Percentiles rank a stretch among this genome's conserved stretches.
phyloP scores from a whole-genome alignment of 1,139 yeast genomes.

The Kluyveromyces sp. region DNA sequence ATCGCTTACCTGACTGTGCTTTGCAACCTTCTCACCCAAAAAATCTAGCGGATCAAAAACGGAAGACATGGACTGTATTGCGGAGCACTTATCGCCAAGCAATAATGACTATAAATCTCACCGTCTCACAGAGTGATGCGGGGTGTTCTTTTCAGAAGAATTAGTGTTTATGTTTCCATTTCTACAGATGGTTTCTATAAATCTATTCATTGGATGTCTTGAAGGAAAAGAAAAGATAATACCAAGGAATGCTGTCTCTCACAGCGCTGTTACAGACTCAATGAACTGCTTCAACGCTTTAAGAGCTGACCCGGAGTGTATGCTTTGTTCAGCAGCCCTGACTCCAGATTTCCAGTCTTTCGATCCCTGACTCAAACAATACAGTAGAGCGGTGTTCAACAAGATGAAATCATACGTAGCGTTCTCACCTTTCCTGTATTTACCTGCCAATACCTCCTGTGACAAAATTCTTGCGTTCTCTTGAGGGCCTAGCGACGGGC shows the following conservation, averaged over 20 bases:
- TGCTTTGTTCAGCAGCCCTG: slow-evolving; percentile 59
- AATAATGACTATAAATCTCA: too few relatives aligned
- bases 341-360: slow-evolving; percentile 73
- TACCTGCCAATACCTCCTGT: slow-evolving; percentile 48
- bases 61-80: neutral
- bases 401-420: slow-evolving; percentile 83
- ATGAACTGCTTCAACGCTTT: slow-evolving; percentile 53
- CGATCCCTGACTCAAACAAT: slow-evolving; percentile 67
- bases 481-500: slow-evolving; percentile 78
- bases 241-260: neutral
- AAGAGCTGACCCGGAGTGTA: slow-evolving; percentile 59
- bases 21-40: slow-evolving; percentile 12
- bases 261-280: slow-evolving; percentile 32
- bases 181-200: too few relatives aligned
- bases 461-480: slow-evolving; percentile 66
- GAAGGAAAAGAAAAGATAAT: neutral
- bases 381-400: slow-evolving; percentile 80
- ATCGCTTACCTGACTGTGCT: neutral
- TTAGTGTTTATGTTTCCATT: too few relatives aligned
- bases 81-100: too few relatives aligned
- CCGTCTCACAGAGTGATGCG: too few relatives aligned
- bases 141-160: too few relatives aligned
- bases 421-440: slow-evolving; percentile 38
- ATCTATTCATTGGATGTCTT: neutral
- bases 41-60: slow-evolving; percentile 35